Percentiles rank a stretch among this genome's conserved stretches.
These are phyloP conservation scores for Coemansia aciculifera DNA, from an alignment of 192 early-diverging fungal genomes.

Conservation along the genomic window DNA sequence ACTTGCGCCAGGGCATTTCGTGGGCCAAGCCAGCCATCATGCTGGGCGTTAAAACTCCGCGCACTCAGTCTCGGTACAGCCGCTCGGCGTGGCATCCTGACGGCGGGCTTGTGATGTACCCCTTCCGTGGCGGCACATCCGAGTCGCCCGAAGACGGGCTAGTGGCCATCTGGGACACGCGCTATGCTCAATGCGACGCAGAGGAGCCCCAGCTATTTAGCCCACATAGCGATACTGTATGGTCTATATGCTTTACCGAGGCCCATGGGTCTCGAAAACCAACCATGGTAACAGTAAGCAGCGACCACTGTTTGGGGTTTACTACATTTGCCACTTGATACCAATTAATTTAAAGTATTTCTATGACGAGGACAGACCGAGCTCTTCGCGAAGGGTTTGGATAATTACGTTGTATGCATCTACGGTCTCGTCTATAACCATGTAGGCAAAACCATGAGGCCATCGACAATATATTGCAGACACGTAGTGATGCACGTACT, in stretches of 20 bases:
- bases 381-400: constrained; percentile 19
- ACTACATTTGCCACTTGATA: constrained; percentile 19
- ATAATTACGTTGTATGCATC: constrained; percentile 44
- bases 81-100: constrained; percentile 43
- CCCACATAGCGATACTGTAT: constrained; percentile 18
- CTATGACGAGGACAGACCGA: neutral
- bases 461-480: constrained; percentile 25
- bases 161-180: constrained; percentile 40
- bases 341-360: neutral
- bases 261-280: neutral
- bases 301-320: constrained; percentile 38
- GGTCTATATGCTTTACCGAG: constrained; percentile 32
- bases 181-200: constrained; percentile 20
- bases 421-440: constrained; percentile 52
- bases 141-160: constrained; percentile 6
- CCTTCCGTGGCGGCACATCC: constrained; percentile 10
- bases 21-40: constrained; percentile 13
- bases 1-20: constrained; percentile 17
- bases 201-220: constrained; percentile 18
- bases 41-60: constrained; percentile 11
- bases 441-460: constrained; percentile 47
- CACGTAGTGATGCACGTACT: constrained; percentile 29
- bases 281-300: constrained; percentile 22
- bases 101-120: constrained; percentile 35
- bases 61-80: constrained; percentile 31